Evolutionary conservation across 257 asterid species (phyloP), one percentile per base, ranked within the genome.

Genomic region (Solanum chiquidenum): DNA sequence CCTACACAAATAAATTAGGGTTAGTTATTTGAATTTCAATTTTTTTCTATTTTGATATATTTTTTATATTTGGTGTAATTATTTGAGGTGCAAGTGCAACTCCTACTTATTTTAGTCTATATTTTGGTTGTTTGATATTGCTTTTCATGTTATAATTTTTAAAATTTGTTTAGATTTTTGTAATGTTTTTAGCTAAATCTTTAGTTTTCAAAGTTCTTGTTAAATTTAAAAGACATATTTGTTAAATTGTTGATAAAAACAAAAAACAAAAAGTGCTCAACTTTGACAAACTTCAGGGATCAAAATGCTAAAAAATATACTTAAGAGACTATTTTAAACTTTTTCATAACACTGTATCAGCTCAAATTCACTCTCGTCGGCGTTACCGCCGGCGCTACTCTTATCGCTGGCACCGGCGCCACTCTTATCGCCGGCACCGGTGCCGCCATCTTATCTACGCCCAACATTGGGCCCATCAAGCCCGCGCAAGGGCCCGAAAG

Each of bases 391-490:
- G 89, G 92, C 42, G 83, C 88, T 31, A 25, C 91, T 10, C 33
- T 87, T 60, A 84, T 85, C 83, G 75, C 90, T 9, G 42, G 40
- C 10, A 7, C 37, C 37, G 38, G 40, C 8, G 10, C 42, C 3
- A 31, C 34, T 31, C 34, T 31, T 31, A 31, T 31, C 34, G 34
- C 34, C 34, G 34, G 34, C 46, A 12, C 46, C 89, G 74, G 83
- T 52, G 91, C 91, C 6, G 92, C 89, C 7, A 68, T 87, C 88
- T 88, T 90, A 18, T 91, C 88, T 88, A 80, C 79, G 11, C 29
- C 88, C 55, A 90, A 90, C 89, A 86, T 86, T 58, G 92, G 89
- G 75, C 91, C 91, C 93, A 87, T 76, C 90, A 88, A 86, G 90
- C 90, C 87, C 89, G 91, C 10, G 35, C 89, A 40, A 42, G 88